Base-by-base conservation (phyloP, 495 filamentous ascomycete species). In the Xylaria sp. region DNA sequence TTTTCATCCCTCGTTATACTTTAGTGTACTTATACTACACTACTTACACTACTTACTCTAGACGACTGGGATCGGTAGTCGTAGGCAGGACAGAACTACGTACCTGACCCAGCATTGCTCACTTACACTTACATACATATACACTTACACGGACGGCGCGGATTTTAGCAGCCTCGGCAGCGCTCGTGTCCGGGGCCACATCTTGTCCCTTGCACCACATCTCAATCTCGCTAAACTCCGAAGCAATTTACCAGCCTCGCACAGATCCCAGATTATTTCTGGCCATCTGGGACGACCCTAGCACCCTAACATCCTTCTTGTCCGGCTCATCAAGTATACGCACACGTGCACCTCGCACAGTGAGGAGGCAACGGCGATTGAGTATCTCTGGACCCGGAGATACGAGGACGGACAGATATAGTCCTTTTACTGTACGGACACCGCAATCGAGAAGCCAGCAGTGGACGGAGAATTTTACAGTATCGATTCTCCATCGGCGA, bases 221-320 rank as follows among this genome's bases (percentile, higher is more conserved):
- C 37, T 68, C 75, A 79, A 79, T 79, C 72, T 79, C 77, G 77
- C 77, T 79, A 79, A 79, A 63, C 61, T 67, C 50, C 48, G 43
- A 55, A 19, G 31, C 69, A 71, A 61, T 71, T 66, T 67, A 53
- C 29, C 26, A 31, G 41, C 41, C 33, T 62, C 68, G 37, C 46
- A 62, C 57, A 41, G 43, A 70, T 70, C 62, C 64, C 61, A 63
- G 46, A 67, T 55, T 29, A 50, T 64, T 53, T 61, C 69, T 40
- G 24, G 40, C 61, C n/a, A 41, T 37, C 63, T n/a, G 66, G 43
- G 63, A 68, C 62, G 24, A 71, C 52, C 63, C 70, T 41, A 33
- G 70, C 55, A 59, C 11, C 57, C 12, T 17, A 17, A 35, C 43
- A 41, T 70, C 68, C 31, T 63, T 37, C 68, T 19, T 19, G 11